phyloP scores from a whole-genome alignment of 805 yeast species.

The Teunomyces barrocoloradensis region DNA sequence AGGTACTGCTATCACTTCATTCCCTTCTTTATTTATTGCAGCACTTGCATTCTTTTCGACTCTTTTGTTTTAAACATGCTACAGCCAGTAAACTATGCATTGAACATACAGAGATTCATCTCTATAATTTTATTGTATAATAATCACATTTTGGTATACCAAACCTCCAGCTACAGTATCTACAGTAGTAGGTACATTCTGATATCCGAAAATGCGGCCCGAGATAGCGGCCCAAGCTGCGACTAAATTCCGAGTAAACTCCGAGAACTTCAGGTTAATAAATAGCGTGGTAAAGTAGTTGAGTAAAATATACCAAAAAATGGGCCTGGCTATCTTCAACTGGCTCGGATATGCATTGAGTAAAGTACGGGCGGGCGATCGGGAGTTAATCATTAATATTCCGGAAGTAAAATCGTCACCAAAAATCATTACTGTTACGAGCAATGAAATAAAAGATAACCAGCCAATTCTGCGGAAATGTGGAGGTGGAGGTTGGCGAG shows the following conservation, averaged over 20 bases:
- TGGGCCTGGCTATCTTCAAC: neutral
- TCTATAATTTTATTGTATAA: too few species aligned
- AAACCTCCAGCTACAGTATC: too few species aligned
- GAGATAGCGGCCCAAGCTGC: too few species aligned
- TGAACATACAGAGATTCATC: too few species aligned
- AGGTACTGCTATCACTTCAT: too few species aligned
- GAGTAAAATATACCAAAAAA: neutral
- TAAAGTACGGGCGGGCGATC: neutral
- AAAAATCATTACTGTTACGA: conserved; percentile 7
- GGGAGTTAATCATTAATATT: neutral
- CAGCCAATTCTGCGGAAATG: conserved; percentile 9
- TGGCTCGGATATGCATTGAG: neutral
- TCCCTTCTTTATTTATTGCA: too few species aligned
- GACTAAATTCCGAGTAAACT: neutral
- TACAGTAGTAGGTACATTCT: too few species aligned
- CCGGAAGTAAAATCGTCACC: neutral
- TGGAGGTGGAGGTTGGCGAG: conserved; percentile 12
- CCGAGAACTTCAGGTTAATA: neutral
- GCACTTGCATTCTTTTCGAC: too few species aligned
- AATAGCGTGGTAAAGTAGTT: neutral
- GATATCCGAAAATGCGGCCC: too few species aligned
- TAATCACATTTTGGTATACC: too few species aligned
- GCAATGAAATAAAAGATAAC: conserved; percentile 10
- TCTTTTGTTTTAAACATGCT: too few species aligned
- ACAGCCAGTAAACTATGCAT: too few species aligned